These are phyloP conservation scores for Cladosporium sp. DNA, from an alignment of 2,329 filamentous ascomycete genomes.

Conservation along the genomic window DNA sequence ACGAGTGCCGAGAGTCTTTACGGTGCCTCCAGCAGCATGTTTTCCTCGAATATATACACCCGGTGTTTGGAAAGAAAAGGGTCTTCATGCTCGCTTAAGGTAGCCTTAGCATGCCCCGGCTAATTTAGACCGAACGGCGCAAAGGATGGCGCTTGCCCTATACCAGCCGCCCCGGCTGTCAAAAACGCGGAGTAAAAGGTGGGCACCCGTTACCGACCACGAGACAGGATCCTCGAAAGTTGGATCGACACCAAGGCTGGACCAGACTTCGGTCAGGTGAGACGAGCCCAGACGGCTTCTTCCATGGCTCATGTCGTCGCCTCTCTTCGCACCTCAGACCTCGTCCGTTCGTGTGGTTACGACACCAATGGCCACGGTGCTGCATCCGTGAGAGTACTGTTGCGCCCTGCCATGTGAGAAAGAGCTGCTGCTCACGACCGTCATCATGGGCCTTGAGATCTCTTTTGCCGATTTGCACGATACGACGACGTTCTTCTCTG, in stretches of 20 bases:
- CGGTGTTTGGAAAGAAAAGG: no score
- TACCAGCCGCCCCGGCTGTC: not conserved
- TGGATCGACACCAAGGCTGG: no score
- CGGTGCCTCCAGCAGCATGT: no score
- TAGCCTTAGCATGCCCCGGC: no score
- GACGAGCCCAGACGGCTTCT: not conserved
- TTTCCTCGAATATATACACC: no score
- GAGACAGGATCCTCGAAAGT: not conserved
- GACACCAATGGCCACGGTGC: not conserved
- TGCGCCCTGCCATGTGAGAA: not conserved
- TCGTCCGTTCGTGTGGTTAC: not conserved
- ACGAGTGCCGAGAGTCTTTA: no score
- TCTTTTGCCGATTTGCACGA: slow-evolving; percentile 5
- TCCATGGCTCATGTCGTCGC: not conserved
- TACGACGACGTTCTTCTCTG: slow-evolving; percentile 16
- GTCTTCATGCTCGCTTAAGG: no score
- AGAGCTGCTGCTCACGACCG: not conserved
- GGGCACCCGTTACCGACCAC: not conserved
- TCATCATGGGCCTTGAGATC: slow-evolving; percentile 4
- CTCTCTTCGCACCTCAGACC: not conserved
- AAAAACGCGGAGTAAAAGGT: not conserved
- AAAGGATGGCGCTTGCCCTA: not conserved
- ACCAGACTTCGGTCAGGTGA: not conserved
- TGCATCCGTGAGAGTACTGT: not conserved
- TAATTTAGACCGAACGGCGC: not conserved